A percentile compares a stretch with the other conserved stretches of the same genome.
Conservation (phyloP, 805 yeast genomes). For the Candida gorgasii region DNA sequence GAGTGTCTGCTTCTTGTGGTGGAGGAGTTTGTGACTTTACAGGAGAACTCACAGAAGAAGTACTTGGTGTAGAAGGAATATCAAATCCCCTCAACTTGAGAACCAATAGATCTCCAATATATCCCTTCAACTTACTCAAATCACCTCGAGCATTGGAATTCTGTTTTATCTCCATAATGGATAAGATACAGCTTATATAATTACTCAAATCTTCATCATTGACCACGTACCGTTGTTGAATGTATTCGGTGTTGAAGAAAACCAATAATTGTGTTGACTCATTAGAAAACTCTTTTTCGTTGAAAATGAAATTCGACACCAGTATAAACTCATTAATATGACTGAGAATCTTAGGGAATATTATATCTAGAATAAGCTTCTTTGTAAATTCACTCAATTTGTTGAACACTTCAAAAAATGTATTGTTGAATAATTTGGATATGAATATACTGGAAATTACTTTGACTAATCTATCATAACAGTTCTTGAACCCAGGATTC, state of each 20-base stretch:
- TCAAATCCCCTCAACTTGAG: constrained; percentile 23
- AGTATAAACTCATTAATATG: constrained; percentile 36
- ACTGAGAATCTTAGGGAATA: constrained; percentile 37
- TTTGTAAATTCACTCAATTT: constrained; percentile 36
- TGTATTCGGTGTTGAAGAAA: constrained; percentile 30
- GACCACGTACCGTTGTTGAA: constrained; percentile 29
- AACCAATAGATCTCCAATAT: constrained; percentile 29
- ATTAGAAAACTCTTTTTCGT: constrained; percentile 30
- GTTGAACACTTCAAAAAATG: constrained; percentile 25
- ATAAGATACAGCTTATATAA: constrained; percentile 30
- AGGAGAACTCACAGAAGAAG: not conserved
- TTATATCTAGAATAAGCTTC: constrained; percentile 30
- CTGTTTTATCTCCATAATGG: constrained; percentile 29
- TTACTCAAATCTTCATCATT: constrained; percentile 21
- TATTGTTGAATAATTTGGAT: constrained; percentile 22
- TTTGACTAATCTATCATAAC: constrained; percentile 29
- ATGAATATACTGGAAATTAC: constrained; percentile 39
- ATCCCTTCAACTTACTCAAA: constrained; percentile 20
- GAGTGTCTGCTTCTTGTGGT: not conserved
- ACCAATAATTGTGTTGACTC: constrained; percentile 25
- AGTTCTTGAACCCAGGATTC: constrained; percentile 15
- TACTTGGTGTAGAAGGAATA: not conserved
- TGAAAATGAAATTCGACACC: constrained; percentile 35
- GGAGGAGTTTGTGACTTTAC: not conserved
- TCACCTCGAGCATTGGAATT: constrained; percentile 11